phyloP scores from a whole-genome alignment of 2,329 filamentous ascomycete genomes.

The Fusarium pseudograminearum region DNA sequence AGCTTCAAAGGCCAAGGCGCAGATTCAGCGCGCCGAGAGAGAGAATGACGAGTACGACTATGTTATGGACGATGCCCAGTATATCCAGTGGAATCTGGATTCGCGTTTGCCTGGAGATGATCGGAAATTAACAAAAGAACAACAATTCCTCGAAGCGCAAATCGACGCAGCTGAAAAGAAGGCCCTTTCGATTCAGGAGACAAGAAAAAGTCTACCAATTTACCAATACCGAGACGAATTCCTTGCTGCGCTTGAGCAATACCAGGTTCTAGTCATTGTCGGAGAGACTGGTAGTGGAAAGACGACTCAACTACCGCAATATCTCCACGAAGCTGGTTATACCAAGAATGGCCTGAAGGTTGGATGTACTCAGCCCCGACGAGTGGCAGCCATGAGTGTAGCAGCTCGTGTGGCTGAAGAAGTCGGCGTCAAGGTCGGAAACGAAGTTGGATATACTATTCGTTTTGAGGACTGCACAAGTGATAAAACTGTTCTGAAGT shows the following conservation, averaged over 20 bases:
- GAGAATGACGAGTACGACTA: constrained; percentile 91
- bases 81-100: constrained; percentile 86
- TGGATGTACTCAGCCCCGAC: constrained; percentile 91
- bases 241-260: constrained; percentile 84
- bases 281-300: constrained; percentile 97
- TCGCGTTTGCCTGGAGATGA: constrained; percentile 78
- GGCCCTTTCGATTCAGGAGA: constrained; percentile 89
- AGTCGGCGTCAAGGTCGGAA: constrained; percentile 88
- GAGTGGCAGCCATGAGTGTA: constrained; percentile 97
- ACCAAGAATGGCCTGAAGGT: constrained; percentile 87
- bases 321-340: constrained; percentile 90
- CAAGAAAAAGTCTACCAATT: constrained; percentile 88
- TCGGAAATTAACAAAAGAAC: constrained; percentile 79
- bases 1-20: constrained; percentile 85
- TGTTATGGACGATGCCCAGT: constrained; percentile 89
- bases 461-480: constrained; percentile 93
- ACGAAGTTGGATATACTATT: constrained; percentile 94
- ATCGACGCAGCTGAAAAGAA: constrained; percentile 91
- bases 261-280: constrained; percentile 91
- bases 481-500: constrained; percentile 92
- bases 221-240: constrained; percentile 89
- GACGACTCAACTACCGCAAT: constrained; percentile 94
- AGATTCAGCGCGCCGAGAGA: constrained; percentile 80
- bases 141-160: constrained; percentile 81
- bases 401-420: constrained; percentile 97